Evolutionary conservation across 1,284 basidiomycete genomes (phyloP), one percentile per base, ranked within the genome.

Genomic region (Coniferiporia sulphurascens): DNA sequence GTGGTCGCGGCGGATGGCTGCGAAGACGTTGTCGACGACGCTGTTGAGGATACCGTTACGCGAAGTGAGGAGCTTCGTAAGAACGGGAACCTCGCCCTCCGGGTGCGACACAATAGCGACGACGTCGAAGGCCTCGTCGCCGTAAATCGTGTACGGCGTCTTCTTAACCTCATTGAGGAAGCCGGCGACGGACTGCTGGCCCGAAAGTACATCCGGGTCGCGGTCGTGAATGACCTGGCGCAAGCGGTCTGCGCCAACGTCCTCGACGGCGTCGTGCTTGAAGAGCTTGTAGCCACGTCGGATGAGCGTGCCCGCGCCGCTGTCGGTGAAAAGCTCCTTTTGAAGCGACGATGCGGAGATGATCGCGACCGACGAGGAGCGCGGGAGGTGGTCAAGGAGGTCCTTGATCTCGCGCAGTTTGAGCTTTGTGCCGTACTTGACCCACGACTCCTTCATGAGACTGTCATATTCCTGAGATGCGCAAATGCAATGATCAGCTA

Each of bases 391-490:
- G 73, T 99, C 97, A 58, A 99, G 86, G 50, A 99, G 86, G 72
- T 99, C 96, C 78, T 99, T 99, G 83, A 99, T 98, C 76, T 99
- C 96, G 66, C 96, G 90, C 55, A 99, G 83, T 78, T 99, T 99
- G 76, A 99, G 91, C 77, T 99, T 99, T 67, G 97, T 99, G 65
- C 96, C 96, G 72, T 88, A 98, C 75, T 98, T 98, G 76, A 99
- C 96, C 96, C 97, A 99, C n/a, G 95, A 85, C 77, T 98, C 89
- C 72, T 95, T 97, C 95, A 99, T 94, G 62, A 99, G 84, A 45
- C 84, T 83, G 66, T 97, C 93, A 75, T 98, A 99, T 78, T 99
- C 96, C 89, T 41, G 38, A 41, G 15, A 41, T 27, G 27, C 27
- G 38, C 9, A 41, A 2, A 41, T 12, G 9, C 38, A 41, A 41